phyloP scores from a whole-genome alignment of 1,284 basidiomycete genomes.

The Moniliella sp. region DNA sequence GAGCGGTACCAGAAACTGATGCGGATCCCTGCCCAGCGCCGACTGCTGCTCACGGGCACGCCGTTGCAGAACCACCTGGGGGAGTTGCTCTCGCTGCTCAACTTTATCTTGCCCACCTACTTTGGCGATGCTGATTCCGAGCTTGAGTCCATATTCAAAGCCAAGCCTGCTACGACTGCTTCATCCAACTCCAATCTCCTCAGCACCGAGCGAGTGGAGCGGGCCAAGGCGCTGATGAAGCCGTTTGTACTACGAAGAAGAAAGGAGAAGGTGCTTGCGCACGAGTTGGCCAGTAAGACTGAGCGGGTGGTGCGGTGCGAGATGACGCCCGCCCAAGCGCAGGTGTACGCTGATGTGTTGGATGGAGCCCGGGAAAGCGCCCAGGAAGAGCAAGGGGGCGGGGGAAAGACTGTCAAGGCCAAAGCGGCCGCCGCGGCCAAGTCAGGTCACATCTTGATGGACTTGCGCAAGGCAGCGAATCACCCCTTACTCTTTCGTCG shows the following conservation, averaged over 20 bases:
- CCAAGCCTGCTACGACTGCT: too few species aligned
- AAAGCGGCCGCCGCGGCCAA: too few species aligned
- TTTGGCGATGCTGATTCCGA: constrained; percentile 58
- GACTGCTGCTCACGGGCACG: constrained; percentile 84
- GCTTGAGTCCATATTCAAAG: constrained; percentile 85
- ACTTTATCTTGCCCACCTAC: constrained; percentile 82
- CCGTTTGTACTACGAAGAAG: constrained; percentile 86
- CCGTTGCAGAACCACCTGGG: constrained; percentile 65
- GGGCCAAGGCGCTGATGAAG: constrained; percentile 96
- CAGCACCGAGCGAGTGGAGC: constrained; percentile 55
- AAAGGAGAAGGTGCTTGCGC: constrained; percentile 68
- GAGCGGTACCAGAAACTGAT: constrained; percentile 77
- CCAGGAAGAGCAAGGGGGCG: constrained; percentile 22
- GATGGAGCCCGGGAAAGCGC: constrained; percentile 63
- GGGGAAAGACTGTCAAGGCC: constrained; percentile 1
- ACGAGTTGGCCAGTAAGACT: constrained; percentile 71
- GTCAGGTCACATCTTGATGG: constrained; percentile 63
- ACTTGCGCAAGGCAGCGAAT: constrained; percentile 75
- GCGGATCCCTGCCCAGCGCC: constrained; percentile 65
- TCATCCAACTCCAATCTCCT: constrained; percentile 60
- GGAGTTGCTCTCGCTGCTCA: constrained; percentile 76
- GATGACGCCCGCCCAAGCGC: constrained; percentile 61
- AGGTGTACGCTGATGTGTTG: constrained; percentile 66
- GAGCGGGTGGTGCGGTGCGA: constrained; percentile 83
- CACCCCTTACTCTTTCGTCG: constrained; percentile 87